A percentile compares a stretch with the other conserved stretches of the same genome.
phyloP scores from a whole-genome alignment of 2,329 filamentous ascomycete species.

The Ophioceras dolichostomum region DNA sequence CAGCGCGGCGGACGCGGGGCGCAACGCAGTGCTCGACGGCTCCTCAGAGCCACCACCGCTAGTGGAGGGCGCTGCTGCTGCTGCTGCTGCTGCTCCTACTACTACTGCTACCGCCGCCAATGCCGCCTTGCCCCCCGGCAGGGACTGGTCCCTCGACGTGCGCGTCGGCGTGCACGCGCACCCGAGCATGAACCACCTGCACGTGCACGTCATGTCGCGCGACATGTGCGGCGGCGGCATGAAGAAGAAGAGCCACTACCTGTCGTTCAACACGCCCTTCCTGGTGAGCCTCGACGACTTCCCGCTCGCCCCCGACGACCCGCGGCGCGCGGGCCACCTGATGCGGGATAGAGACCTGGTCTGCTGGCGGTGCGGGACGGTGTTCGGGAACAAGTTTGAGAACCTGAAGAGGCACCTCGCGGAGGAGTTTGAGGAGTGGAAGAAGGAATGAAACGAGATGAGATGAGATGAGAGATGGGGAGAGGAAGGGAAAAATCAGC shows the following conservation, averaged over 20 bases:
- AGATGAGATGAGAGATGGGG: too few species aligned
- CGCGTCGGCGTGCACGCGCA: constrained; percentile 71
- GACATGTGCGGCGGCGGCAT: constrained; percentile 65
- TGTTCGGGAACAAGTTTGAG: constrained; percentile 64
- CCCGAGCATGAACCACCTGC: constrained; percentile 85
- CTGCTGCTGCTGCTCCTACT: too few species aligned
- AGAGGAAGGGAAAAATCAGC: too few species aligned
- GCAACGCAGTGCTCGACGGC: constrained; percentile 56
- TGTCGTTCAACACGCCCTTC: constrained; percentile 80
- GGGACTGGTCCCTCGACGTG: constrained; percentile 69
- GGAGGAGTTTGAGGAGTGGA: constrained; percentile 42
- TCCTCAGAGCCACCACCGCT: constrained; percentile 21
- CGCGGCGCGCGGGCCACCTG: constrained; percentile 23
- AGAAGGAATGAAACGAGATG: constrained; percentile 19
- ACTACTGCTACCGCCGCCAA: too few species aligned
- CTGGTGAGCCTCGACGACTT: constrained; percentile 70
- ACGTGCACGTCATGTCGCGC: constrained; percentile 74
- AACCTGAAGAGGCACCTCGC: constrained; percentile 60
- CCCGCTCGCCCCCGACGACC: constrained; percentile 56
- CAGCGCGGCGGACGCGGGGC: constrained; percentile 50
- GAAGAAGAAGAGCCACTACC: constrained; percentile 80
- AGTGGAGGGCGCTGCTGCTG: constrained; percentile 20
- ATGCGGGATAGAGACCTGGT: constrained; percentile 29
- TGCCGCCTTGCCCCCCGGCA: constrained; percentile 48
- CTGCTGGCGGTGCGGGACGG: constrained; percentile 74